Evolutionary conservation across 2,329 filamentous ascomycete genomes (phyloP), one percentile per base, ranked within the genome.

Genomic region (Sordariomycetes sp.): DNA sequence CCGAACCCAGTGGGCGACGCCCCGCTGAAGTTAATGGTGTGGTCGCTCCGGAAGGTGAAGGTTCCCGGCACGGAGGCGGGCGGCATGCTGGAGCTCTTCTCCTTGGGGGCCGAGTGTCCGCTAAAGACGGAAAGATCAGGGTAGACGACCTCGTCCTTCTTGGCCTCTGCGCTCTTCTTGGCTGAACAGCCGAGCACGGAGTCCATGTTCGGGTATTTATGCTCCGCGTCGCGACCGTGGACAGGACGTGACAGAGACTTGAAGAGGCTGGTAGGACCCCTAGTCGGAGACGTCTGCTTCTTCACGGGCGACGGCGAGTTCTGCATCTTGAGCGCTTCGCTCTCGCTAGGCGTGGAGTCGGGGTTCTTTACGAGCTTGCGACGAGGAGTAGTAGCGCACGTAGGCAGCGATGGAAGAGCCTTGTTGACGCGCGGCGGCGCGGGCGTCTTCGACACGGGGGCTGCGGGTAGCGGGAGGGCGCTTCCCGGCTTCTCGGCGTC

Each of bases 331-430:
- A 70, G 67, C 10, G 72, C 69, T 13, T 56, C 51, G 15, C 32
- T 34, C 13, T 17, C 10, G 2, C 12, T 42, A 20, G 72, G 71
- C 61, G 88, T 79, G 39, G 85, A 84, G 60, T 82, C 84, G 0
- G 85, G 85, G 0, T 81, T 85, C 73, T 95, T 95, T 20, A 72
- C 68, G 42, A 75, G 66, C 68, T 84, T 87, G 25, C 84, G 79
- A 35, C 84, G 84, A 8, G 86, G 87, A 1, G 86, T 89, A 5
- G 82, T 84, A 50, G 42, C 32, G n/a, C n/a, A n/a, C n/a, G n/a
- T n/a, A n/a, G 55, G 55, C 57, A 82, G 71, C 6, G 79, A 76
- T 20, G 76, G 67, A 35, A 84, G 66, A 24, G 76, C 72, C 63
- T 81, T 82, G 35, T 82, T 74, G 13, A 77, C 66, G 20, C 68